Evolutionary conservation across 305 asterid species (phyloP), one percentile per base, ranked within the genome.

Genomic region (Salvia sclarea): DNA sequence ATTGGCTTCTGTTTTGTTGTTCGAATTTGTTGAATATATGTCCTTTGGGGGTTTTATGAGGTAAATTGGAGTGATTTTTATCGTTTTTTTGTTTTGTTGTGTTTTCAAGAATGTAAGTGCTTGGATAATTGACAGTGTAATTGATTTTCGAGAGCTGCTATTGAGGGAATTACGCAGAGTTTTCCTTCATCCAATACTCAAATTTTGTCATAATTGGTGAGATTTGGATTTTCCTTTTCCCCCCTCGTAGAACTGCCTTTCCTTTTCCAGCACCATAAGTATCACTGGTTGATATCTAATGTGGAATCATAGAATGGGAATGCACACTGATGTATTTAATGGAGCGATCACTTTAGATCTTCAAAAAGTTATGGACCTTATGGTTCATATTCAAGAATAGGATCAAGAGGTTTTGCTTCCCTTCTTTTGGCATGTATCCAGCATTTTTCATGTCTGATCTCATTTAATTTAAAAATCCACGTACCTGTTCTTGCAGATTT

Each of bases 111-210:
- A 14, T 22, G 53, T 22, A 6, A 35, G 40, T 30, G 5, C 33
- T 40, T 65, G 60, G 59, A 40, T 47, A 11, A 45, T 55, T 61
- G 60, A 70, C 73, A 35, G 55, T 33, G 37, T 18, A 22, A 31
- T 47, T 33, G 69, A 66, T 62, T 61, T 58, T 9, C 37, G 12
- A 12, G 4, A 14, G 55, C 52, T 54, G 60, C 14, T 12, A 8
- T 48, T 54, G 48, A 28, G 50, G 74, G 44, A 7, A 61, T 68
- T 61, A 3, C 38, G 53, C 53, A 17, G 65, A 70, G 28, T 59
- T 60, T 18, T 49, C 61, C 8, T 57, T 14, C 33, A 64, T 43
- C 64, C 69, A 33, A 63, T 58, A 47, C 24, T 31, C 44, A 64
- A 57, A 35, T 66, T 50, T 59, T 67, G 58, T 66, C 50, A 52